Percentiles rank a stretch among this genome's conserved stretches.
Conservation (phyloP, 2,329 filamentous ascomycete species). For the Ophiocordyceps camponoti-saundersi region DNA sequence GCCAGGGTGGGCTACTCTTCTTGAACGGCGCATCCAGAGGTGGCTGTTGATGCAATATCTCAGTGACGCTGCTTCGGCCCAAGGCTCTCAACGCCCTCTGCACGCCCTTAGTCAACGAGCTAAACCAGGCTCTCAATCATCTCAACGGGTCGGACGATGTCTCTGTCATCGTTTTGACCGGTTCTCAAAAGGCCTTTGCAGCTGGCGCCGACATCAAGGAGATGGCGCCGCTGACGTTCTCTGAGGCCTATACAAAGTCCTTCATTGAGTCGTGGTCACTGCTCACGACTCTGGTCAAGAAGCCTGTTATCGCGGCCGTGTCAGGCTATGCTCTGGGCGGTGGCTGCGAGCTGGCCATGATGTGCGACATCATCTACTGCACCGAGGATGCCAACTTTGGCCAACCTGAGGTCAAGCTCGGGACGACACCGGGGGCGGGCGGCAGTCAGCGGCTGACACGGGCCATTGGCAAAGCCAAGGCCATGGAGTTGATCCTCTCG, state of each 20-base stretch:
- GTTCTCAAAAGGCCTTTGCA: conserved; percentile 78
- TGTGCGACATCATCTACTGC: conserved; percentile 93
- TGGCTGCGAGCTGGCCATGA: conserved; percentile 92
- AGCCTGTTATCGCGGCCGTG: conserved; percentile 85
- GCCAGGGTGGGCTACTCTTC: conserved; percentile 46
- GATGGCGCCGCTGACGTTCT: conserved; percentile 86
- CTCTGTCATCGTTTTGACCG: conserved; percentile 69
- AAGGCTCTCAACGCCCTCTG: conserved; percentile 91
- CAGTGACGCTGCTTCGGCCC: conserved; percentile 85
- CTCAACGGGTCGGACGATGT: conserved; percentile 56
- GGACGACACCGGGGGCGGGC: conserved; percentile 80
- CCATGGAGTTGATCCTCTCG: conserved; percentile 84
- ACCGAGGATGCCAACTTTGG: conserved; percentile 77
- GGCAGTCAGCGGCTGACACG: conserved; percentile 78
- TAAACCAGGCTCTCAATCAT: conserved; percentile 59
- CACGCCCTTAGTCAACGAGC: conserved; percentile 77
- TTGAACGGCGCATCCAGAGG: neutral
- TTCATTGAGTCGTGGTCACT: conserved; percentile 95
- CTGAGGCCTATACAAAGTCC: conserved; percentile 68
- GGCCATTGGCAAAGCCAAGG: conserved; percentile 66
- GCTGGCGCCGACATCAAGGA: conserved; percentile 98
- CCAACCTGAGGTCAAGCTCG: conserved; percentile 93
- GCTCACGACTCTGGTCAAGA: conserved; percentile 71
- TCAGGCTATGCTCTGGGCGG: conserved; percentile 90
- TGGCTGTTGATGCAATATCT: neutral